A percentile compares a stretch with the other conserved stretches of the same genome.
phyloP scores from a whole-genome alignment of 108 stramenopile genomes.

The Poteriospumella lacustris region DNA sequence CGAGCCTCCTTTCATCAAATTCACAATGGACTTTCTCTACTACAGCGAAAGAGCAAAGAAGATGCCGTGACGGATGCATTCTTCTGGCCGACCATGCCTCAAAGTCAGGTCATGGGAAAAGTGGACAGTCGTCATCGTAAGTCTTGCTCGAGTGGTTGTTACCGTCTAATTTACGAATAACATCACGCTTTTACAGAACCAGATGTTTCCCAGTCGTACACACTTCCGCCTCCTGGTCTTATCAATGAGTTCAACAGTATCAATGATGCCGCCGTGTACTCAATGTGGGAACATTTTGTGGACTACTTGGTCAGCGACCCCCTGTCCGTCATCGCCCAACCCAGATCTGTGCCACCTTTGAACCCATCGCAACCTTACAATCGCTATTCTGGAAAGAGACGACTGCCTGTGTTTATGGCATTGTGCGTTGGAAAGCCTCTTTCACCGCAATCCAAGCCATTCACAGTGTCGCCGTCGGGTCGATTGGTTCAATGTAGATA shows the following conservation, averaged over 20 bases:
- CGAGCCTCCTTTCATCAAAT: not conserved
- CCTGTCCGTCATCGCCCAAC: not conserved
- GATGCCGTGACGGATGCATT: not conserved
- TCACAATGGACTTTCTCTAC: not conserved
- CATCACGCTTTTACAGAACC: not conserved
- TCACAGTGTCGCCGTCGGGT: no score
- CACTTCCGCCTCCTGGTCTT: not conserved
- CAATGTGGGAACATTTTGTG: slow-evolving; percentile 9
- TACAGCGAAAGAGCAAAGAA: not conserved
- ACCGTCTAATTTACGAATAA: not conserved
- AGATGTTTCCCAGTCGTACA: not conserved
- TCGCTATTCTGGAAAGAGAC: slow-evolving; percentile 3
- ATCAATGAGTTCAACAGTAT: not conserved
- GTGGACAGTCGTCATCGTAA: not conserved
- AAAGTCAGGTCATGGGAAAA: not conserved
- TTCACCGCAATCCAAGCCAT: not conserved
- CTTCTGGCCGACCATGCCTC: slow-evolving; percentile 12
- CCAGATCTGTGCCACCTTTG: not conserved
- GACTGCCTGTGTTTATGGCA: slow-evolving; percentile 14
- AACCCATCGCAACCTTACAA: not conserved
- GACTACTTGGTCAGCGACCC: not conserved
- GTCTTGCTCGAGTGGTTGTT: not conserved
- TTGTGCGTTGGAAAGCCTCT: no score
- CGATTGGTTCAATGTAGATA: no score
- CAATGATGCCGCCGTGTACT: not conserved